Conservation (phyloP, 371 early-diverging fungal species). For the Dichotomocladium elegans region DNA sequence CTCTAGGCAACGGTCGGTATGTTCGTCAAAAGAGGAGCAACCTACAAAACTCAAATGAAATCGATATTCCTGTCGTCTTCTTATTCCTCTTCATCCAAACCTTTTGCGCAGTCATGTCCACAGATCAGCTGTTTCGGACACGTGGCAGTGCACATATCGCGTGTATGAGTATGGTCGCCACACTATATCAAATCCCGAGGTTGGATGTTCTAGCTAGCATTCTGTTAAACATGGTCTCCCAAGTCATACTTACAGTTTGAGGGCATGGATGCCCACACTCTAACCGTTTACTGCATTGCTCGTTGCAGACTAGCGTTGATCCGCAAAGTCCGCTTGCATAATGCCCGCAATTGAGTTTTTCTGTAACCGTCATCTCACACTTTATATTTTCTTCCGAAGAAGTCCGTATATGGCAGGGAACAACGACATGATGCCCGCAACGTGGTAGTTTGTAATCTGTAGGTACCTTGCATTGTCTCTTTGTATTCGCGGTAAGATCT, state of each 20-base stretch:
- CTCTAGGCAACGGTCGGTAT: conserved; percentile 42
- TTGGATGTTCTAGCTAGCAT: no score
- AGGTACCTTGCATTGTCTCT: conserved; percentile 7
- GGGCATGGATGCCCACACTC: conserved; percentile 32
- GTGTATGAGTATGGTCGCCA: conserved; percentile 29
- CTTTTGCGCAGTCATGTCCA: conserved; percentile 44
- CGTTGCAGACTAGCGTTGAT: conserved; percentile 9
- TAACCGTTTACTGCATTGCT: conserved; percentile 9
- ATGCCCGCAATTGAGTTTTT: conserved; percentile 15
- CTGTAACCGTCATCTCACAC: neutral
- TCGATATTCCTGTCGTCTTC: no score
- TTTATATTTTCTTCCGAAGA: neutral
- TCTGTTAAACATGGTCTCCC: no score
- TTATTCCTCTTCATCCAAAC: no score
- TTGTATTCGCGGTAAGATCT: no score
- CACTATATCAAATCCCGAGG: no score
- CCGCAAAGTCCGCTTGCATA: conserved; percentile 6
- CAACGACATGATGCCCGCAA: conserved; percentile 20
- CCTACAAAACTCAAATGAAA: conserved; percentile 18
- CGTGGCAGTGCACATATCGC: conserved; percentile 22
- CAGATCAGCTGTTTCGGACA: conserved; percentile 48
- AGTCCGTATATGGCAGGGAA: conserved; percentile 9
- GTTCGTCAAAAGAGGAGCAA: conserved; percentile 38
- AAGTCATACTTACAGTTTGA: conserved; percentile 11
- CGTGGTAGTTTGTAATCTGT: conserved; percentile 1